Base-by-base conservation (phyloP, 331 rosid genomes). In the Acacia pycnantha region DNA sequence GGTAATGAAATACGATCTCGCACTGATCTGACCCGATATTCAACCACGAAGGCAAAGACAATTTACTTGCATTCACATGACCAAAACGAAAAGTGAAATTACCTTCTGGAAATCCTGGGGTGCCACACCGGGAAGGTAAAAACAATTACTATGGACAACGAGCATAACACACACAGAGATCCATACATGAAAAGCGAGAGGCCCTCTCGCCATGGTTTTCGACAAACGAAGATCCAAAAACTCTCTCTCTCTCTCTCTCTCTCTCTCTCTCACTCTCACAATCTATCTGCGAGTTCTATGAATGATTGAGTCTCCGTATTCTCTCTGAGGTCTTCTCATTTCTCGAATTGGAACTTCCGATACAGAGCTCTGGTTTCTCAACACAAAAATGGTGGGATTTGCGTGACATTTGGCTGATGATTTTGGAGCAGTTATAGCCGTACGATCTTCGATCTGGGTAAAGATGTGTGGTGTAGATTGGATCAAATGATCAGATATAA, bases 101-200 rank as follows among this genome's bases (percentile, higher is more conserved):
- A 95, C 99, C 90, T 86, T 88, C 78, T 62, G 85, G 78, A 95
- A 95, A 88, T 95, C 98, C 73, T 90, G 92, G 19, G 99, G 99
- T 48, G 97, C 97, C 24, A 95, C 99, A 70, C 98, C 99, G 51
- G 97, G 99, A 56, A 95, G 99, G 81, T 93, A 95, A 83, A 95
- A 93, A 75, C 88, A 88, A n/a, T 85, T 86, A 85, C 73, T 87
- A 66, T 73, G 91, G 48, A 84, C 31, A 82, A 85, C 76, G 75
- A 90, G 81, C 59, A 87, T 29, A 76, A 93, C 46, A 77, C 80
- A 86, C 27, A 90, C 2, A 74, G 67, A 83, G 89, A 92, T 90
- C 94, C 97, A 88, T 31, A 88, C 87, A 74, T 87, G 87, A 81
- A 79, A 48, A 84, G 92, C 86, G 78, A 90, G 90, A 88, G 85